phyloP scores from a whole-genome alignment of 1,284 basidiomycete species.

The Cryptococcus deneoformans region DNA sequence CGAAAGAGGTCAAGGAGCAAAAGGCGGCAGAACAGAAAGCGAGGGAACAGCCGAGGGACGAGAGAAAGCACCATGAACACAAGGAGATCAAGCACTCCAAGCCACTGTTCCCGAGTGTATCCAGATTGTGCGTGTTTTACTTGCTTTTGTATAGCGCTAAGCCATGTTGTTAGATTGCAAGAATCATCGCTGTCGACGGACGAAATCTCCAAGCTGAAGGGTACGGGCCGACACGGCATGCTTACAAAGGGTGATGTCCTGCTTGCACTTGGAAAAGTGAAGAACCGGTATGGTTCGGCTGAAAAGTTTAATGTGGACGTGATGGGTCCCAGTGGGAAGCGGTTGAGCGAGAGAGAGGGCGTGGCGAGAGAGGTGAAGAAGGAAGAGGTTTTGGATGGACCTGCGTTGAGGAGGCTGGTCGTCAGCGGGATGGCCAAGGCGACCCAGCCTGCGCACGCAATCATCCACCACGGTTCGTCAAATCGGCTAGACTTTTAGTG shows the following conservation, averaged over 20 bases:
- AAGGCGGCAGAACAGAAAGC: constrained; percentile 10
- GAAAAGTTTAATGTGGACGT: constrained; percentile 62
- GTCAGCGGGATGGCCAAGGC: constrained; percentile 64
- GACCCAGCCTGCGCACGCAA: constrained; percentile 57
- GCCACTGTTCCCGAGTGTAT: constrained; percentile 45
- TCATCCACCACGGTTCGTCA: constrained; percentile 52
- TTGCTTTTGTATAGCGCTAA: not conserved
- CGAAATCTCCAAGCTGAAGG: constrained; percentile 50
- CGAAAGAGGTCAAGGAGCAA: constrained; percentile 8
- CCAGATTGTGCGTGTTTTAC: constrained; percentile 37
- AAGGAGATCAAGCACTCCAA: constrained; percentile 37
- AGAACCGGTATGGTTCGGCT: constrained; percentile 64
- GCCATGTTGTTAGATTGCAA: constrained; percentile 31
- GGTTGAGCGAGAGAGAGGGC: constrained; percentile 13
- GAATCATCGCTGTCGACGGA: constrained; percentile 46
- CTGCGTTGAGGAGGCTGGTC: constrained; percentile 67
- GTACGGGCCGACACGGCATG: constrained; percentile 82
- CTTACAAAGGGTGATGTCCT: constrained; percentile 88
- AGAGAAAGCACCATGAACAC: constrained; percentile 22
- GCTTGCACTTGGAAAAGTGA: constrained; percentile 65
- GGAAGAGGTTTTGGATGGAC: constrained; percentile 61
- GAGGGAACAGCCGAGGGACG: constrained; percentile 10
- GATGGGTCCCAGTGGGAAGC: constrained; percentile 39
- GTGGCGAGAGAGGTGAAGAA: not conserved
- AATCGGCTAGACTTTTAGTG: not conserved